Evolutionary conservation across 2,329 filamentous ascomycete genomes (phyloP).

Genomic region (Fusarium musae): DNA sequence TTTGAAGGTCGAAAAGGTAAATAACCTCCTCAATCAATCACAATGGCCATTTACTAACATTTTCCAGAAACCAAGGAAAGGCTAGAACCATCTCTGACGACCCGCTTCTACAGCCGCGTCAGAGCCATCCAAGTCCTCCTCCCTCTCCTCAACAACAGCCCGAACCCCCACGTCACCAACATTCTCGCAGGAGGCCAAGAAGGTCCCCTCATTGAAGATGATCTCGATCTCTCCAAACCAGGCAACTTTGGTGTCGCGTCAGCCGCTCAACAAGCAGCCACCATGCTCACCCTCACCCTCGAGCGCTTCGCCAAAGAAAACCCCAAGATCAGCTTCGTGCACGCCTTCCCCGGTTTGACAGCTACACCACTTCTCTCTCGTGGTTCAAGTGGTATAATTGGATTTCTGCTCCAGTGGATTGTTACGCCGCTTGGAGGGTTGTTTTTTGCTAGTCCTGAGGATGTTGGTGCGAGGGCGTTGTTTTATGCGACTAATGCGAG

Average conservation of each 20-base stretch:
- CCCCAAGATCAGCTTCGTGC: constrained; percentile 53
- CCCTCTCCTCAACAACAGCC: constrained; percentile 57
- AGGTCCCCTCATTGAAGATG: constrained; percentile 55
- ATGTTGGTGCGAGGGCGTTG: constrained; percentile 35
- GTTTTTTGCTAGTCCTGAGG: constrained; percentile 24
- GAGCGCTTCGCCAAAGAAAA: constrained; percentile 60
- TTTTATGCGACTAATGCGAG: constrained; percentile 40
- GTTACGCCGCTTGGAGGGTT: constrained; percentile 21
- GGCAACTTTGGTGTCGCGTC: constrained; percentile 49
- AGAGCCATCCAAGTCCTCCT: constrained; percentile 67
- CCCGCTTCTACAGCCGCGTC: constrained; percentile 68
- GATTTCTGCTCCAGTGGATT: constrained; percentile 26
- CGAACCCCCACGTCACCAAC: constrained; percentile 59
- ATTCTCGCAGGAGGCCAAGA: constrained; percentile 63
- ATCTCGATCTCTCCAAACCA: constrained; percentile 56
- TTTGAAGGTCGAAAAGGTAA: constrained; percentile 40
- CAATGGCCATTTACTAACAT: rapidly evolving
- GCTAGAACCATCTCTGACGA: constrained; percentile 61
- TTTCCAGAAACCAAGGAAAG: constrained; percentile 56
- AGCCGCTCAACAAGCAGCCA: constrained; percentile 57
- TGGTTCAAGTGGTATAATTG: constrained; percentile 31
- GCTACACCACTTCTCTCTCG: constrained; percentile 34
- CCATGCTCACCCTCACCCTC: constrained; percentile 60
- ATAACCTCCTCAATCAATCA: rapidly evolving
- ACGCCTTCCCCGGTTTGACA: constrained; percentile 49